Evolutionary conservation across 192 early-diverging fungal species (phyloP).

Genomic region (Umbelopsis sp.): DNA sequence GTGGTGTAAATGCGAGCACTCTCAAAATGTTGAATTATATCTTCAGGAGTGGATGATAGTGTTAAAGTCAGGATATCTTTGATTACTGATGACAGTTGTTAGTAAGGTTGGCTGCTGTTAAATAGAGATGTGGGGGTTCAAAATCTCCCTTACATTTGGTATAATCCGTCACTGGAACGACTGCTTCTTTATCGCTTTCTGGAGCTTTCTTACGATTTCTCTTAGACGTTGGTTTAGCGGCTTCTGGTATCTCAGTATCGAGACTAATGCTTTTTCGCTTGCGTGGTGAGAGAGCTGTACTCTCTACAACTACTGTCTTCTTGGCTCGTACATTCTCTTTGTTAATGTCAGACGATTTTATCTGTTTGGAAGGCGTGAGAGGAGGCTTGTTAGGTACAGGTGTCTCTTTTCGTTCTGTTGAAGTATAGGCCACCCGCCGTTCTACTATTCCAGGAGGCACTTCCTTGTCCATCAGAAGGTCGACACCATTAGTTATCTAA

Average conservation of each 20-base stretch:
- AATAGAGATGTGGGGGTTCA: neutral
- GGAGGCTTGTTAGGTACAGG: neutral
- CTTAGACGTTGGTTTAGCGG: neutral
- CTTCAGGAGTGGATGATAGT: neutral
- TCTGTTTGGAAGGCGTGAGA: neutral
- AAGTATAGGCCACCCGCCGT: neutral
- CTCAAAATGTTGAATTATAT: neutral
- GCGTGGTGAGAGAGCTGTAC: neutral
- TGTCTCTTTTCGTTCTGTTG: neutral
- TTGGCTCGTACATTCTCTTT: neutral
- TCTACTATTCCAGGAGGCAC: neutral
- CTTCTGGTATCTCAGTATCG: neutral
- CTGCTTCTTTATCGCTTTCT: neutral
- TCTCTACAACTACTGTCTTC: neutral
- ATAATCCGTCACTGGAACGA: slow-evolving; percentile 7
- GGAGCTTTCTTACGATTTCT: neutral
- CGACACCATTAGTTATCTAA: neutral
- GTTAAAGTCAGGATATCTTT: neutral
- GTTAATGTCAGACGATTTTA: neutral
- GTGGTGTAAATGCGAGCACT: neutral
- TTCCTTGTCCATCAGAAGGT: neutral
- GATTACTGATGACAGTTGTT: neutral
- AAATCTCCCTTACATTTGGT: neutral
- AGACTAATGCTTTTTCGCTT: neutral
- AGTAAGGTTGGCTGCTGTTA: neutral